Percentiles rank a stretch among this genome's conserved stretches.
Evolutionary conservation across 805 yeast genomes (phyloP).

Genomic region (Saccharomycopsis sp.): DNA sequence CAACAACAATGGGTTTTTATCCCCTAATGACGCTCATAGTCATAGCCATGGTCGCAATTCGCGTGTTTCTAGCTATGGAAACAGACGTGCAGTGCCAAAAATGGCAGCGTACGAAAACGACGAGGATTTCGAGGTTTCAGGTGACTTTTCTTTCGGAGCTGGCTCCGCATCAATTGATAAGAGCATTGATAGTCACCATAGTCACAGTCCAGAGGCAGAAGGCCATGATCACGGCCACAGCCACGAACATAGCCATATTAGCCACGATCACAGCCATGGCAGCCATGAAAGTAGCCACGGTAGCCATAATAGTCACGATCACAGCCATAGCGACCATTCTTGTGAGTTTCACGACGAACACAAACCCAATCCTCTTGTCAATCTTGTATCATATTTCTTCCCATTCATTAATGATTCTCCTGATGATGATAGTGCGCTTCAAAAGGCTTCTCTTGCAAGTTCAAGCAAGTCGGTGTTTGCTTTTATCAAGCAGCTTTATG

Average conservation of each 20-base stretch:
- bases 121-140: slow-evolving; percentile 15
- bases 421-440: neutral
- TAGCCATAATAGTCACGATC: neutral
- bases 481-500: slow-evolving; percentile 31
- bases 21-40: neutral
- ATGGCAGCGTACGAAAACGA: slow-evolving; percentile 14
- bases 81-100: neutral
- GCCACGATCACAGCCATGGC: slow-evolving; percentile 23
- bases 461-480: slow-evolving; percentile 3
- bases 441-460: slow-evolving; percentile 1
- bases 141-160: slow-evolving; percentile 18
- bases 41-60: neutral
- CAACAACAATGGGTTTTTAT: neutral
- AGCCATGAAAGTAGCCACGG: neutral
- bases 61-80: neutral
- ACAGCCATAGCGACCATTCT: neutral
- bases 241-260: slow-evolving; percentile 20
- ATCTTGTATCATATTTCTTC: slow-evolving; percentile 15
- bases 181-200: neutral
- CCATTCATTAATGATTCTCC: slow-evolving; percentile 12
- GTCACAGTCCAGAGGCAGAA: slow-evolving; percentile 13
- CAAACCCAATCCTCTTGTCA: slow-evolving; percentile 8
- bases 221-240: slow-evolving; percentile 11
- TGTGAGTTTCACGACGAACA: neutral
- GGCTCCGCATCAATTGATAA: slow-evolving; percentile 6